These are phyloP conservation scores for Secale cereale DNA, from an alignment of 176 grass and related monocot species.

Conservation along the genomic window DNA sequence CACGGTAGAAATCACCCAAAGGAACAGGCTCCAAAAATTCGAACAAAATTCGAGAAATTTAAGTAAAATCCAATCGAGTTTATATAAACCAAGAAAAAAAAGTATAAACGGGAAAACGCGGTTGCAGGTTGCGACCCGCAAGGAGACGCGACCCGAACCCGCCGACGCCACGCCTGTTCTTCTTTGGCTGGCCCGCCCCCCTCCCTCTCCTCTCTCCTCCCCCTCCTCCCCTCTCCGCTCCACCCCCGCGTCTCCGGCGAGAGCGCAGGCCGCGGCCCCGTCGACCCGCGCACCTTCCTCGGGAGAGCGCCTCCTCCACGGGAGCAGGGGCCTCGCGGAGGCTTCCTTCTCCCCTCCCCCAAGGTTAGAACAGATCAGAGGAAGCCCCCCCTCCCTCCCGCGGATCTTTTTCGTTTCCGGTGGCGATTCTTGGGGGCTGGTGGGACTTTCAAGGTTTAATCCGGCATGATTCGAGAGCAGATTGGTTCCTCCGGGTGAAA, in stretches of 20 bases:
- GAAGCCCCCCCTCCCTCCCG: too few relatives aligned
- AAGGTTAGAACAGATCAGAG: conserved; percentile 52
- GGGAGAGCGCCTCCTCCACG: not conserved
- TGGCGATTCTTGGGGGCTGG: not conserved
- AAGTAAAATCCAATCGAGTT: not conserved
- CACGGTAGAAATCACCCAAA: too few relatives aligned
- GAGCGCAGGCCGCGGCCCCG: not conserved
- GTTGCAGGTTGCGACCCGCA: conserved; percentile 38
- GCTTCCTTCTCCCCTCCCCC: not conserved
- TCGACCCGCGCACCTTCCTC: not conserved
- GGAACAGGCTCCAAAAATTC: not conserved
- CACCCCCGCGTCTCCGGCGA: conserved; percentile 34
- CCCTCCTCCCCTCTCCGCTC: not conserved
- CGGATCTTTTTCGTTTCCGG: not conserved
- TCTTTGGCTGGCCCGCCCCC: conserved; percentile 11
- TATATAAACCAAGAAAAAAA: too few relatives aligned
- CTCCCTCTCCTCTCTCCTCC: not conserved
- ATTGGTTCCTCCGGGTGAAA: not conserved
- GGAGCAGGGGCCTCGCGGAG: not conserved
- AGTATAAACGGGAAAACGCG: not conserved
- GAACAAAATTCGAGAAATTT: not conserved
- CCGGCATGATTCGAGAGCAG: not conserved
- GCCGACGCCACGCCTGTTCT: not conserved
- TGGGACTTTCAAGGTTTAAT: not conserved
- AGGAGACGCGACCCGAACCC: not conserved